Base-by-base conservation (phyloP, 2,329 filamentous ascomycete genomes). In the Tolypocladium capitatum region DNA sequence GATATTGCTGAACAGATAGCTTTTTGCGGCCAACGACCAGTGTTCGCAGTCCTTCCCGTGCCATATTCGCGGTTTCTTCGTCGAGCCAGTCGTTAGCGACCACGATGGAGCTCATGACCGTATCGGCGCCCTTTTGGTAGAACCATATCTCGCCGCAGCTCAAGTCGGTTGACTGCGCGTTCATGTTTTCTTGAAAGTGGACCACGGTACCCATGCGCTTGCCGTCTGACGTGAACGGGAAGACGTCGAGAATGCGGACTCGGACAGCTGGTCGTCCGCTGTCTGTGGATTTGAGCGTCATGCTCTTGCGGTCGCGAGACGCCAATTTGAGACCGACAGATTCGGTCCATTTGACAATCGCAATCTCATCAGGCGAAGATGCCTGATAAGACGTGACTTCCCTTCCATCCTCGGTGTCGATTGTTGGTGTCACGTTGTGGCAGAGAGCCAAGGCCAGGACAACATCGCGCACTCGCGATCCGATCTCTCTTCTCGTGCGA, bases 21-120 rank as follows among this genome's bases (percentile, higher is more conserved):
- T 81, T 83, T 64, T 92, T 95, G 43, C 94, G 80, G n/a, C 92
- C 94, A 27, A 98, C 85, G 6, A 98, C 92, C 6, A 98, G 74
- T 1, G 92, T 98, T 49, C 92, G 83, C 45, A 98, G 72, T 35
- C 92, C 92, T 71, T 98, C 94, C 43, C 92, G 82, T 6, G 94
- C 94, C 94, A 98, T 98, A 63, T 98, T 98, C n/a, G 88, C 87
- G 0, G 92, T 97, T 65, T 98, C 92, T 64, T 98, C 92, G 56
- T 98, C 92, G 0, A 98, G 80, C 94, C 92, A 98, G 68, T 98
- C 92, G 60, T 97, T 98, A 18, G 90, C 81, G 8, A 85, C 87
- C 33, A 98, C 92, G 54, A 98, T 97, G 3, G 83, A 77, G n/a
- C 83, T 80, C 94, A 98, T 98, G 53, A 98, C 91, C 0, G 92